Conservation (phyloP, 805 yeast genomes). For the Candida namnaoensis region DNA sequence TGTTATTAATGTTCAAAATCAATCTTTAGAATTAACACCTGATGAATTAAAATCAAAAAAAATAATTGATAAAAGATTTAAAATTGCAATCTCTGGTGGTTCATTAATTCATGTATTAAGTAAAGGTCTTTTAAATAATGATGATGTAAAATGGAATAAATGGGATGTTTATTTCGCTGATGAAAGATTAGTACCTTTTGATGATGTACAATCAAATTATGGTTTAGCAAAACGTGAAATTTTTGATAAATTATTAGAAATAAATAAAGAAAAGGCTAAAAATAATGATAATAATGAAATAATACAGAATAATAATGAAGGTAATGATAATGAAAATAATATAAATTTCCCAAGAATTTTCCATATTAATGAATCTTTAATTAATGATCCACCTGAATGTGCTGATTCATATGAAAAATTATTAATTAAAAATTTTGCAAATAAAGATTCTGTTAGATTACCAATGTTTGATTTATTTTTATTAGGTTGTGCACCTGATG, state of each 20-base stretch:
- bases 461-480: constrained; percentile 90
- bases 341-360: constrained; percentile 53
- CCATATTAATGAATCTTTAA: constrained; percentile 72
- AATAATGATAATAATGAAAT: constrained; percentile 17
- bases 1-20: constrained; percentile 80
- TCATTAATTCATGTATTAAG: constrained; percentile 79
- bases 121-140: constrained; percentile 74
- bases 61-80: constrained; percentile 58
- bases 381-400: constrained; percentile 80
- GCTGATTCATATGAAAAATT: constrained; percentile 90
- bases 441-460: constrained; percentile 89
- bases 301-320: constrained; percentile 14
- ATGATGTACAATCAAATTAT: constrained; percentile 74
- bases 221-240: constrained; percentile 83
- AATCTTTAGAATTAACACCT: constrained; percentile 18
- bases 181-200: constrained; percentile 88
- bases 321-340: too few relatives aligned
- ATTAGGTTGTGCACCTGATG: constrained; percentile 98
- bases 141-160: constrained; percentile 78
- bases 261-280: constrained; percentile 12
- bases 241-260: constrained; percentile 51
- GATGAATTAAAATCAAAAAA: constrained; percentile 15
- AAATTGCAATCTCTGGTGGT: constrained; percentile 90
- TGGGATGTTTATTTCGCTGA: constrained; percentile 98
- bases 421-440: constrained; percentile 84